These are phyloP conservation scores for Dendryphion nanum DNA, from an alignment of 2,329 filamentous ascomycete species.

Conservation along the genomic window DNA sequence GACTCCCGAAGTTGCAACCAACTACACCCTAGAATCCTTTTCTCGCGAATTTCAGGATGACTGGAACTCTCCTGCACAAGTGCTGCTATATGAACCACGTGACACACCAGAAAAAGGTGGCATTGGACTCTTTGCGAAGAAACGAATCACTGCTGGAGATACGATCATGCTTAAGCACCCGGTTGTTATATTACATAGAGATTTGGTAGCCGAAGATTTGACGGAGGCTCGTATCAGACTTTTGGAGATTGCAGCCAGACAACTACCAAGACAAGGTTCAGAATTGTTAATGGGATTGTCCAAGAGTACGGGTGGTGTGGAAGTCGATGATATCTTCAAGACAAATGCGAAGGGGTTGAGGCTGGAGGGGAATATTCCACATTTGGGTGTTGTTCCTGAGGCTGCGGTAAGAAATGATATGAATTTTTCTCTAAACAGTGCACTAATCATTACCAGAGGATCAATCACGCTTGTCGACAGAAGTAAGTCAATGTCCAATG, in stretches of 20 bases:
- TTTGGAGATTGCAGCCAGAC: slow-evolving; percentile 18
- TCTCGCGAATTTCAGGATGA: slow-evolving; percentile 12
- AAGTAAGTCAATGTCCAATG: slow-evolving; percentile 15
- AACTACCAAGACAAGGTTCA: slow-evolving; percentile 20
- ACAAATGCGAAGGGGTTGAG: slow-evolving; percentile 24
- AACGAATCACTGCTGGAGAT: slow-evolving; percentile 19
- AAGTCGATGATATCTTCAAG: slow-evolving; percentile 21
- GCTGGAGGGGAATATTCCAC: slow-evolving; percentile 18
- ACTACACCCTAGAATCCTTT: slow-evolving; percentile 15
- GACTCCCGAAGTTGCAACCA: slow-evolving; percentile 22
- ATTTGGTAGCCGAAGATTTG: slow-evolving; percentile 10
- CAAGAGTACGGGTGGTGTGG: slow-evolving; percentile 12
- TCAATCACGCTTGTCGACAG: slow-evolving; percentile 36
- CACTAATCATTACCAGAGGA: slow-evolving; percentile 24
- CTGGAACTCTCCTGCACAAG: slow-evolving; percentile 8
- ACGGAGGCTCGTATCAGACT: slow-evolving; percentile 10
- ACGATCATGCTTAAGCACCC: slow-evolving; percentile 24
- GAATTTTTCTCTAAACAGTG: too few relatives aligned
- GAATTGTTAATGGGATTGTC: slow-evolving; percentile 14
- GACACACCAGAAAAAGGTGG: slow-evolving; percentile 20
- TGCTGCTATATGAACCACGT: slow-evolving; percentile 11
- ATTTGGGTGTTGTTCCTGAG: slow-evolving; percentile 26
- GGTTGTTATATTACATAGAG: slow-evolving; percentile 18
- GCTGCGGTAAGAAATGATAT: slow-evolving; percentile 31
- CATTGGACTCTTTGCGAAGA: slow-evolving; percentile 24